Percentiles rank a stretch among this genome's conserved stretches.
Evolutionary conservation across 306 rosid species (phyloP).

Genomic region (Nissolia schottii): DNA sequence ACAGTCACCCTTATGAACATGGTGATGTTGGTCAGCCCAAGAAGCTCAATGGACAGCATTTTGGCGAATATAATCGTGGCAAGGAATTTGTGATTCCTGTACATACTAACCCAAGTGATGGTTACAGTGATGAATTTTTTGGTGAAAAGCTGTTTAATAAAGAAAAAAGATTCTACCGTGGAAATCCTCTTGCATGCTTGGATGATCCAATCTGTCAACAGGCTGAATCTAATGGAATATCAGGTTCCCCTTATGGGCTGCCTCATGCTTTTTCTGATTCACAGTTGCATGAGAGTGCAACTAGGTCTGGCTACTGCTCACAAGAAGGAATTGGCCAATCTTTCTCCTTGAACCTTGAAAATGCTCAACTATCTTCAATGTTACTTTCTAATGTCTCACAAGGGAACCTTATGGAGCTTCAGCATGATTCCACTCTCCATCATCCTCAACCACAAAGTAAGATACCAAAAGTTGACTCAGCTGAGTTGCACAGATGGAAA

Average conservation of each 20-base stretch:
- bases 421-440: constrained; percentile 23
- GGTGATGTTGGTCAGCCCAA: constrained; percentile 21
- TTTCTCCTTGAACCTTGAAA: constrained; percentile 44
- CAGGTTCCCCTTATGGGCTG: constrained; percentile 36
- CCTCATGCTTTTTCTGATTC: constrained; percentile 73
- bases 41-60: constrained; percentile 28
- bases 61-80: constrained; percentile 22
- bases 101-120: constrained; percentile 26
- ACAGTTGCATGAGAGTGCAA: constrained; percentile 53
- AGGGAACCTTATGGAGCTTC: constrained; percentile 33
- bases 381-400: constrained; percentile 33
- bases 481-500: constrained; percentile 36
- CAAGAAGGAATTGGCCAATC: constrained; percentile 46
- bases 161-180: constrained; percentile 34
- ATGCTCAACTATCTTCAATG: constrained; percentile 39
- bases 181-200: constrained; percentile 32
- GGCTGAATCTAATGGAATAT: constrained; percentile 30
- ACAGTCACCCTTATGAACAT: constrained; percentile 23
- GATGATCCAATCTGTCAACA: constrained; percentile 30
- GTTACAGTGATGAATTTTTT: constrained; percentile 30
- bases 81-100: constrained; percentile 20
- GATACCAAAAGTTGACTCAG: constrained; percentile 32
- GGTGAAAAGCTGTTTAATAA: constrained; percentile 30
- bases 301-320: constrained; percentile 46
- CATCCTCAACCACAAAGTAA: constrained; percentile 37